Base-by-base conservation (phyloP, 306 rosid genomes). In the Lathyrus aphaca region DNA sequence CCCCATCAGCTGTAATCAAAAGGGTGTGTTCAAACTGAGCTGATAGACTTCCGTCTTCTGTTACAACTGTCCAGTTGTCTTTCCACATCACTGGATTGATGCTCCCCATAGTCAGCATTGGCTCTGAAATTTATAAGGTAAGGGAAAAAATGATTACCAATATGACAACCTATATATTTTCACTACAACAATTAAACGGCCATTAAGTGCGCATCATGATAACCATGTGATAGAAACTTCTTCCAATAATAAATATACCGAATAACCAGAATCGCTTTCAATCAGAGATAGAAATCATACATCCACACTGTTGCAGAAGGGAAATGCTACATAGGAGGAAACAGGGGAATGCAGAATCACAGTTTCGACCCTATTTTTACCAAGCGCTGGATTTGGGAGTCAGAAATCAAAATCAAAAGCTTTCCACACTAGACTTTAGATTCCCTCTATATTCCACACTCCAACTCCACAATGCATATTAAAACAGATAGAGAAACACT, bases 1-100 rank as follows among this genome's bases (percentile, higher is more conserved):
- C 96, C 46, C 99, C 97, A 43, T 78, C 88, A 16, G 83, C 19
- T 40, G 97, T 91, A 38, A 94, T 84, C 61, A 94, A 79, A 73
- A 94, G 81, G 59, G 97, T 94, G 83, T 94, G 97, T 75, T 94
- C 99, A 74, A 87, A 94, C 82, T 94, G 99, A 16, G 97, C 97
- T 14, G 99, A 90, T 57, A 94, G 80, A 70, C 96, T 90, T 74
- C 92, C 95, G 68, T 91, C 97, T 80, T 84, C 87, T 1, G 99
- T 90, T 10, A 91, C 97, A 4, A 91, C 86, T 2, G 99, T 94
- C 99, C 99, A 94, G 69, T 91, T 77, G 67, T 94, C 95, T 25
- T 94, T 82, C 99, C 99, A 94, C 82, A 87, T 82, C 53, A 94
- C 78, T 18, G 96, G 96, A 68, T 90, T 77, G 75, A 73, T 57